A percentile compares a stretch with the other conserved stretches of the same genome.
Evolutionary conservation across 2,329 filamentous ascomycete genomes (phyloP).

Genomic region (Emergomyces orientalis): DNA sequence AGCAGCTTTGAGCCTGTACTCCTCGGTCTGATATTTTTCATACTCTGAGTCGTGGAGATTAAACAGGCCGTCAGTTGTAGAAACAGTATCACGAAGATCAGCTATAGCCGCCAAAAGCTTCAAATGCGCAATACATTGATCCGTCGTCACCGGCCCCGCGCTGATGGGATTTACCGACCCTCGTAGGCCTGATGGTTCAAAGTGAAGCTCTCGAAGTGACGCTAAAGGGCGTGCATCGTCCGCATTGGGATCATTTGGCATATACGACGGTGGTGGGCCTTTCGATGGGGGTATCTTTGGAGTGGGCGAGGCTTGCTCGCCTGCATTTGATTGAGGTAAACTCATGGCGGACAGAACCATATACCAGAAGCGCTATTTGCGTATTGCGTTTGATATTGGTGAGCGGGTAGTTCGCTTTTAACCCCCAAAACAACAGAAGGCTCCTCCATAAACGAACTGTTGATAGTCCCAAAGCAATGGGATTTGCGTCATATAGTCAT

Average conservation of each 20-base stretch:
- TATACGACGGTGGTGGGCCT: not conserved
- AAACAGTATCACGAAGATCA: slow-evolving; percentile 56
- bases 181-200: not conserved
- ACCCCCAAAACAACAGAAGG: not conserved
- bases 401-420: not conserved
- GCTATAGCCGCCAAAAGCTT: slow-evolving; percentile 63
- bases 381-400: not conserved
- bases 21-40: slow-evolving; percentile 27
- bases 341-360: not conserved
- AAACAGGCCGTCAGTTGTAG: slow-evolving; percentile 58
- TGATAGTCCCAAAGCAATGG: not conserved
- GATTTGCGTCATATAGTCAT: not conserved
- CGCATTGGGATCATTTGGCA: not conserved
- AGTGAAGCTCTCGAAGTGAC: slow-evolving; percentile 7
- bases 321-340: not conserved
- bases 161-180: not conserved
- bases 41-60: slow-evolving; percentile 47
- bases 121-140: slow-evolving; percentile 62
- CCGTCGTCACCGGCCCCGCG: slow-evolving; percentile 26
- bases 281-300: not conserved
- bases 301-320: not conserved
- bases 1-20: slow-evolving; percentile 36
- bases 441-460: not conserved
- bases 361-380: not conserved
- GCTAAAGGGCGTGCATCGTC: not conserved